phyloP scores from a whole-genome alignment of 495 filamentous ascomycete species.

The Neurospora sp. region DNA sequence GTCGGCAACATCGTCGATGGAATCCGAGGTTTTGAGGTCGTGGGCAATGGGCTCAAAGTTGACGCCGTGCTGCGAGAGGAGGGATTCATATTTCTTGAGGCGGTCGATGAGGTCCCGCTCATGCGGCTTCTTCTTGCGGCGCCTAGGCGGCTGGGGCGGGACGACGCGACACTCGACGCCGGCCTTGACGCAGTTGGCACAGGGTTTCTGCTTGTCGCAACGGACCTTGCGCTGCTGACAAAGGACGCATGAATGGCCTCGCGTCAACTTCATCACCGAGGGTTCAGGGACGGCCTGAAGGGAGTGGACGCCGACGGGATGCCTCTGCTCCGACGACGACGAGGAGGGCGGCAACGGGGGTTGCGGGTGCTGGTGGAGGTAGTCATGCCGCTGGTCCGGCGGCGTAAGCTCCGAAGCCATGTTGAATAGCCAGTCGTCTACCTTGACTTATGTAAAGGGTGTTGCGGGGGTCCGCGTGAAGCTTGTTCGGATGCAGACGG shows the following conservation, averaged over 20 bases:
- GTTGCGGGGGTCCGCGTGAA: background rate
- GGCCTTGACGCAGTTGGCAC: constrained; percentile 55
- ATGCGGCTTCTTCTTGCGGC: constrained; percentile 47
- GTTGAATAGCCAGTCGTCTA: background rate
- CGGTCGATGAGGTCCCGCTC: constrained; percentile 42
- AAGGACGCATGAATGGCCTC: constrained; percentile 51
- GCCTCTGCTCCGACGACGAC: constrained; percentile 23
- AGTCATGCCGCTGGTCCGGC: constrained; percentile 15
- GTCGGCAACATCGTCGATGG: constrained; percentile 38
- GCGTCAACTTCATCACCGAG: constrained; percentile 39
- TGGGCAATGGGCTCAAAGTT: constrained; percentile 33
- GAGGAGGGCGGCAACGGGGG: constrained; percentile 9
- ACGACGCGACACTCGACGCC: constrained; percentile 49
- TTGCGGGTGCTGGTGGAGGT: background rate
- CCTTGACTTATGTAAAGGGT: background rate
- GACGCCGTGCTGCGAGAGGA: constrained; percentile 43
- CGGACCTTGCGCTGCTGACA: constrained; percentile 60
- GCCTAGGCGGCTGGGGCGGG: constrained; percentile 47
- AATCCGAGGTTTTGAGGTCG: constrained; percentile 32
- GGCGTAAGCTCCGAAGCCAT: constrained; percentile 22
- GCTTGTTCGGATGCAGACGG: constrained; percentile 2
- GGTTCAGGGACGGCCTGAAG: constrained; percentile 15
- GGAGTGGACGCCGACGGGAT: constrained; percentile 1
- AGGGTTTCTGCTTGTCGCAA: constrained; percentile 56
- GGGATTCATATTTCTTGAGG: constrained; percentile 44